Conservation (phyloP, 2,329 filamentous ascomycete genomes). For the Apiospora saccharicola region DNA sequence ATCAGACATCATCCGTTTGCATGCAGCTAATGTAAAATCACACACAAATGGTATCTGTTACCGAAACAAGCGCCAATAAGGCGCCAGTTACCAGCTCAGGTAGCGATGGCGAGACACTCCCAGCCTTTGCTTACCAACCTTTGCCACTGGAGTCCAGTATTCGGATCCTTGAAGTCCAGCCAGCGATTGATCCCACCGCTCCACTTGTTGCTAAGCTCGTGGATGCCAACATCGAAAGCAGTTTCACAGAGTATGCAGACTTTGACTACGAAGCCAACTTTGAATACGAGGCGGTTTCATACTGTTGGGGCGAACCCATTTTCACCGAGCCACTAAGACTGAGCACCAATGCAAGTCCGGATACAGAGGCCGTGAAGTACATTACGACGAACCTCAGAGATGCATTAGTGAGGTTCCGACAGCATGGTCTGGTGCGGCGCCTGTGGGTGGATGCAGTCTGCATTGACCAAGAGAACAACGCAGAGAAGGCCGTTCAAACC, state of each 20-base stretch:
- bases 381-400: background rate
- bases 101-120: background rate
- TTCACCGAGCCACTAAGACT: background rate
- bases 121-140: background rate
- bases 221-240: background rate
- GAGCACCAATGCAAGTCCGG: too few relatives aligned
- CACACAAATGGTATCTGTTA: too few relatives aligned
- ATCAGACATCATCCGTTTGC: too few relatives aligned
- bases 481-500: background rate
- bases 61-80: background rate
- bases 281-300: background rate
- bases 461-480: background rate
- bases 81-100: background rate
- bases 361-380: background rate
- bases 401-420: background rate
- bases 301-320: background rate
- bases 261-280: background rate
- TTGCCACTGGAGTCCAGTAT: background rate
- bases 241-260: background rate
- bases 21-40: too few relatives aligned
- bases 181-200: background rate
- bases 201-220: background rate
- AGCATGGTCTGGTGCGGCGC: background rate
- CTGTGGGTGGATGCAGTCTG: background rate
- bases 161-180: background rate